Base-by-base conservation (phyloP, 305 asterid species). In the Fraxinus xanthoxyloides region DNA sequence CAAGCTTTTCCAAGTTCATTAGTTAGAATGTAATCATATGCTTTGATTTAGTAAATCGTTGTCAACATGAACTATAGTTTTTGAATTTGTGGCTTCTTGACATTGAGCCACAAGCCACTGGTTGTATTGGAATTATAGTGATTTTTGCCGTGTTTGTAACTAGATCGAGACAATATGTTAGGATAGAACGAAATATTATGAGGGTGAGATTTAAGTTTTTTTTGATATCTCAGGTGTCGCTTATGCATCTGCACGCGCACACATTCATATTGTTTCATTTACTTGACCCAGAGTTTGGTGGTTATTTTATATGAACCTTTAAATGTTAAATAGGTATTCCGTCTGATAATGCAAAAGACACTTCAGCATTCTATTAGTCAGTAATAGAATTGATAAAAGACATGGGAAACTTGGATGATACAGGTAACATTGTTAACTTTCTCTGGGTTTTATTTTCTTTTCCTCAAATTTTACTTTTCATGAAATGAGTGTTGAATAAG, bases 291-390 rank as follows among this genome's bases (percentile, higher is more conserved):
- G 75, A 82, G 84, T 26, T 81, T 69, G n/a, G n/a, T 87, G 46
- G 59, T 46, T 59, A 78, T 79, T 75, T 67, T 69, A 72, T 48
- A 75, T 8, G 28, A 40, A 67, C 77, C 48, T 81, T 72, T 78
- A 40, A 35, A 54, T 76, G 79, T 79, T 84, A 48, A 56, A 79
- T 77, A 86, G 87, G 85, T 87, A 89, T 92, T 96, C 85, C 85
- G 24, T 89, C 91, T 82, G 94, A 85, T 82, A 84, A 88, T 74
- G 87, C 86, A 54, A 92, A 87, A 86, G 89, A 89, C 82, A 80
- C 83, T 78, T 89, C 92, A 15, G 81, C 69, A 75, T 87, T 87
- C 82, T 87, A 89, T 84, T 89, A 90, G 34, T 84, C 89, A 36
- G 86, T 86, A 83, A 80, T 93, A 65, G 92, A 86, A 40, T 83